Percentiles rank a stretch among this genome's conserved stretches.
Evolutionary conservation across 768 basidiomycete genomes (phyloP).

Genomic region (Postia placenta): DNA sequence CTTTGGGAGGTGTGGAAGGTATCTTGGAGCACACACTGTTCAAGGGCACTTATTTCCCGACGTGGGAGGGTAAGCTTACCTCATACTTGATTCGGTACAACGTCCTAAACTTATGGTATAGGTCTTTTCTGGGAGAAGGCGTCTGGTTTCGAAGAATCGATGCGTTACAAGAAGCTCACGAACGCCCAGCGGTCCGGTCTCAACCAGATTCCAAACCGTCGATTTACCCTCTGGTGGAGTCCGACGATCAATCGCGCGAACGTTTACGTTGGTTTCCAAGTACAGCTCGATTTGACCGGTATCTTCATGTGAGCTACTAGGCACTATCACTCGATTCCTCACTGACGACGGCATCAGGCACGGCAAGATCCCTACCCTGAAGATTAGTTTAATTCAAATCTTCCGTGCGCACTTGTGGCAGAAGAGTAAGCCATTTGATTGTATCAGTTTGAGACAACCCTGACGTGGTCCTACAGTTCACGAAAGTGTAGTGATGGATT

Average conservation of each 20-base stretch:
- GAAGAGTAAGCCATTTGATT: conserved; percentile 65
- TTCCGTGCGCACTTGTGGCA: conserved; percentile 99
- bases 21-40: conserved; percentile 96
- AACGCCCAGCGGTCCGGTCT: conserved; percentile 98
- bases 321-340: no score
- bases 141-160: conserved; percentile 93
- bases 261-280: conserved; percentile 99
- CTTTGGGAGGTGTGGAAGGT: conserved; percentile 92
- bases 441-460: conserved; percentile 16
- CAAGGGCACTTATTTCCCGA: conserved; percentile 97
- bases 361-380: conserved; percentile 95
- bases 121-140: conserved; percentile 98
- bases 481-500: conserved; percentile 89
- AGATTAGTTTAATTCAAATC: conserved; percentile 99
- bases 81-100: conserved; percentile 3
- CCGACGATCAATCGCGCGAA: conserved; percentile 99
- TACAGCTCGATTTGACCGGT: conserved; percentile 95
- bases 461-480: conserved; percentile 48
- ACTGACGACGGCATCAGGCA: conserved; percentile 49
- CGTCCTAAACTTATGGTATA: conserved; percentile 11
- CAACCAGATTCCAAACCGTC: conserved; percentile 97
- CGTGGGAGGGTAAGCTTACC: conserved; percentile 72
- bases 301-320: conserved; percentile 80
- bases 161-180: conserved; percentile 94
- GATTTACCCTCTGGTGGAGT: conserved; percentile 99